These are phyloP conservation scores for Euphorbia peplus DNA, from an alignment of 345 rosid genomes.

Conservation along the genomic window DNA sequence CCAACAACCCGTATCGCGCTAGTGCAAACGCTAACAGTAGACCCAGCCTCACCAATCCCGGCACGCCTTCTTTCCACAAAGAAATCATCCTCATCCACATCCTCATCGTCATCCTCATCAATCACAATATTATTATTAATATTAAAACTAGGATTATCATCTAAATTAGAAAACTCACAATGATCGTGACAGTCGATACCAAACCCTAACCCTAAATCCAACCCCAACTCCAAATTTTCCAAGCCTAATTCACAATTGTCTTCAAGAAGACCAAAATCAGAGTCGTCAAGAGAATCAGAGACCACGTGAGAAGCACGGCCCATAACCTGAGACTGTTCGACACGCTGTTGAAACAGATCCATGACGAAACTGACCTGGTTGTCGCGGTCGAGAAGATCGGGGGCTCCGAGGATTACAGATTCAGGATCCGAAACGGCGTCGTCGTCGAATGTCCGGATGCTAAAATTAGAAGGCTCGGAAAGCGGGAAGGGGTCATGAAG, in stretches of 20 bases:
- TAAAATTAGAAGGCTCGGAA: slow-evolving; percentile 1
- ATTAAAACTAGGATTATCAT: slow-evolving; percentile 20
- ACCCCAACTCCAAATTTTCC: slow-evolving; percentile 40
- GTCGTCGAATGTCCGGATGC: background rate
- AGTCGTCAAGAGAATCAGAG: slow-evolving; percentile 35
- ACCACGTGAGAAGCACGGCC: slow-evolving; percentile 25
- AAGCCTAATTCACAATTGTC: slow-evolving; percentile 32
- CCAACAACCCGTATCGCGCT: slow-evolving; percentile 37
- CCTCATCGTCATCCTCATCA: slow-evolving; percentile 40
- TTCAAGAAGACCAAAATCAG: slow-evolving; percentile 43
- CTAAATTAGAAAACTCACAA: slow-evolving; percentile 32
- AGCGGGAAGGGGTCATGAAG: background rate
- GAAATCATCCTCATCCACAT: slow-evolving; percentile 46
- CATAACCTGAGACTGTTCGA: slow-evolving; percentile 68
- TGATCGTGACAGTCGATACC: slow-evolving; percentile 39
- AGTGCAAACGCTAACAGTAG: slow-evolving; percentile 16
- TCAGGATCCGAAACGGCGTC: slow-evolving; percentile 36
- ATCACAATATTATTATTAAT: slow-evolving; percentile 12
- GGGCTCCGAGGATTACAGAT: slow-evolving; percentile 25
- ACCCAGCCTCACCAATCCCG: slow-evolving; percentile 33
- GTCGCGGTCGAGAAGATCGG: slow-evolving; percentile 52
- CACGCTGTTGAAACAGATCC: slow-evolving; percentile 91
- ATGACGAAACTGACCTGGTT: slow-evolving; percentile 72
- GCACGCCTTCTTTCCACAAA: slow-evolving; percentile 46
- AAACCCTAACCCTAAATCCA: slow-evolving; percentile 47